Evolutionary conservation across 2,329 filamentous ascomycete species (phyloP).

Genomic region (Didymosphaeria variabile): DNA sequence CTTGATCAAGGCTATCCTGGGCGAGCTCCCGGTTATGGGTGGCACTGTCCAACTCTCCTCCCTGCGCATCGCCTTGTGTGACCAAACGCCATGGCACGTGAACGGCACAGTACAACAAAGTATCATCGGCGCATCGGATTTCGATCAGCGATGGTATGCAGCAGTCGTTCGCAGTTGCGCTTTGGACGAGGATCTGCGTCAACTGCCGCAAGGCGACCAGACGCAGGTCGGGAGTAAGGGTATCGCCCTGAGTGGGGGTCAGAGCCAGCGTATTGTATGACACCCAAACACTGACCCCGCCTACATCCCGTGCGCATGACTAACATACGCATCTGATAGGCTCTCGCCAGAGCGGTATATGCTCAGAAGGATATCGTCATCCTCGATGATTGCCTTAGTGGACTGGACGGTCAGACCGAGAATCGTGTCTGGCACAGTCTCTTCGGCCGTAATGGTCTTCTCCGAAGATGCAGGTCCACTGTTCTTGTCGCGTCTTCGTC

Average conservation of each 20-base stretch:
- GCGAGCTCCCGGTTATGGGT: slow-evolving; percentile 44
- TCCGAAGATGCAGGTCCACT: slow-evolving; percentile 51
- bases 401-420: slow-evolving; percentile 60
- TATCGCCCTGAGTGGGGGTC: slow-evolving; percentile 61
- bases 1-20: slow-evolving; percentile 48
- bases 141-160: slow-evolving; percentile 50
- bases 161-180: slow-evolving; percentile 47
- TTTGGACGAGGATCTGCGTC: slow-evolving; percentile 45
- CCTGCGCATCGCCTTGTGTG: slow-evolving; percentile 47
- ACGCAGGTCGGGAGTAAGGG: slow-evolving; percentile 62
- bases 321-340: slow-evolving; percentile 28
- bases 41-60: slow-evolving; percentile 43
- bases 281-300: slow-evolving; percentile 27
- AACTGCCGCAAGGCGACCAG: slow-evolving; percentile 47
- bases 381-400: slow-evolving; percentile 63
- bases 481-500: slow-evolving; percentile 47
- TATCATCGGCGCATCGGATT: slow-evolving; percentile 47
- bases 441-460: slow-evolving; percentile 56
- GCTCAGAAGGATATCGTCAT: slow-evolving; percentile 58
- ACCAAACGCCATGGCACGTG: slow-evolving; percentile 50
- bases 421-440: slow-evolving; percentile 59
- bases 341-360: slow-evolving; percentile 64
- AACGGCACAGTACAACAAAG: slow-evolving; percentile 50
- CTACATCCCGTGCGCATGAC: slow-evolving; percentile 6
- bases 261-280: slow-evolving; percentile 60